A percentile compares a stretch with the other conserved stretches of the same genome.
Evolutionary conservation across 495 filamentous ascomycete genomes (phyloP).

Genomic region (Pseudotulostoma volvatum): DNA sequence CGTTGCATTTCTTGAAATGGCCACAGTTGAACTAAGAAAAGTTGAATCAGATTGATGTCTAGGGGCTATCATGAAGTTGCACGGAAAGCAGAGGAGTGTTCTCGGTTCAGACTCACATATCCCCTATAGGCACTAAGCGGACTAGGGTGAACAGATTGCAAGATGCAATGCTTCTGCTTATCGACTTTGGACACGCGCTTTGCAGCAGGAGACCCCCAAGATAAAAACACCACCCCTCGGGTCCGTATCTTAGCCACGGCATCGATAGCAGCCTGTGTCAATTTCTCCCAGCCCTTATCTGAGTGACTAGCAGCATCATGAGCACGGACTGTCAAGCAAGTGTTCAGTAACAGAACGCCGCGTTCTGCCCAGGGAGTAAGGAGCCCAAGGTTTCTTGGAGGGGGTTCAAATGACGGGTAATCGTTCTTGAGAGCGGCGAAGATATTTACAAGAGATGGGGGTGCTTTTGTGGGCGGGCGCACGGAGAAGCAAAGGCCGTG

Average conservation of each 20-base stretch:
- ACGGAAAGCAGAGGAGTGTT: no score
- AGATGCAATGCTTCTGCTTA: conserved; percentile 51
- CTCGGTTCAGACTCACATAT: conserved; percentile 46
- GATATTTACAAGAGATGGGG: conserved; percentile 80
- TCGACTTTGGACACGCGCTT: conserved; percentile 59
- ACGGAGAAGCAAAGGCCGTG: conserved; percentile 93
- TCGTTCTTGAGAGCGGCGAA: conserved; percentile 73
- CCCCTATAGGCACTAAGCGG: conserved; percentile 66
- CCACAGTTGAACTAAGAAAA: conserved; percentile 56
- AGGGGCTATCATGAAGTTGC: neutral
- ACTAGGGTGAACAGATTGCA: conserved; percentile 81
- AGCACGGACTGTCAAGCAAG: conserved; percentile 78
- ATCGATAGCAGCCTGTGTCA: conserved; percentile 85
- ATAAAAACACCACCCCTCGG: conserved; percentile 79
- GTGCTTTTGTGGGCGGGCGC: conserved; percentile 70
- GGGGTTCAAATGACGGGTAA: conserved; percentile 62
- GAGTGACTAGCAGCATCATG: conserved; percentile 73
- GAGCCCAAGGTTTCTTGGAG: conserved; percentile 60
- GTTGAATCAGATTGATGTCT: neutral
- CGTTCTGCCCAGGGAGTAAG: conserved; percentile 86
- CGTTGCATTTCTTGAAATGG: conserved; percentile 79
- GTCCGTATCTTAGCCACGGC: conserved; percentile 57
- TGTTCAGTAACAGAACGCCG: conserved; percentile 83
- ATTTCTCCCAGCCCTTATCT: conserved; percentile 74
- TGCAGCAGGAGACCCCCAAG: conserved; percentile 73